Evolutionary conservation across 345 rosid genomes (phyloP).

Genomic region (Rhodomyrtus tomentosa): DNA sequence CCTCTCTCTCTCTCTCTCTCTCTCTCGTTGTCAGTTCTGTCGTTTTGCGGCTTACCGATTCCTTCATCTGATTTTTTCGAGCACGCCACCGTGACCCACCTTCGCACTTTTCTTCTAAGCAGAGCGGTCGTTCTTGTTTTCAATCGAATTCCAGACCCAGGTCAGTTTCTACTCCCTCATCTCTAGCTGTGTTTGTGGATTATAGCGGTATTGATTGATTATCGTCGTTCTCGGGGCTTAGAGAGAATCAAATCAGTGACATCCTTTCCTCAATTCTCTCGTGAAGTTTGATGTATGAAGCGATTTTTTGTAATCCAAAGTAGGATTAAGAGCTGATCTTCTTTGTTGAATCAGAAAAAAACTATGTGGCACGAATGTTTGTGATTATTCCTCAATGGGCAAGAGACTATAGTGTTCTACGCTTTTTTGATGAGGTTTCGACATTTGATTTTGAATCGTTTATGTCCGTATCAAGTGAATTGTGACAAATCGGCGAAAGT

Average conservation of each 20-base stretch:
- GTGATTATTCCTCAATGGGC: background rate
- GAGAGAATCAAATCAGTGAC: background rate
- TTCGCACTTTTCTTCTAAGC: too few species aligned
- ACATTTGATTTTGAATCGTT: background rate
- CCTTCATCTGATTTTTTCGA: too few species aligned
- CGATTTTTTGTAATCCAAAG: background rate
- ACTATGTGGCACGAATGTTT: background rate
- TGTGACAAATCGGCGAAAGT: accelerated
- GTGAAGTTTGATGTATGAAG: background rate
- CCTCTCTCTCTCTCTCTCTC: too few species aligned
- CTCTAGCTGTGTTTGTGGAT: too few species aligned
- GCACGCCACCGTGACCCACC: too few species aligned
- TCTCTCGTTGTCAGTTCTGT: too few species aligned
- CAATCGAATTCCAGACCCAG: too few species aligned
- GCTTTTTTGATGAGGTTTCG: background rate
- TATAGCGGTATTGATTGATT: background rate
- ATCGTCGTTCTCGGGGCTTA: background rate
- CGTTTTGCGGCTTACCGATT: too few species aligned
- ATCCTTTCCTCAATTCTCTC: background rate
- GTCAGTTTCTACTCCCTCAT: too few species aligned
- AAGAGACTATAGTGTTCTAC: background rate
- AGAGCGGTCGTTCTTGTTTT: too few species aligned
- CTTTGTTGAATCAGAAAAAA: background rate
- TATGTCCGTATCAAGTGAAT: background rate
- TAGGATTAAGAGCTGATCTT: background rate